phyloP scores from a whole-genome alignment of 805 yeast genomes.

The Hanseniaspora clermontiae region DNA sequence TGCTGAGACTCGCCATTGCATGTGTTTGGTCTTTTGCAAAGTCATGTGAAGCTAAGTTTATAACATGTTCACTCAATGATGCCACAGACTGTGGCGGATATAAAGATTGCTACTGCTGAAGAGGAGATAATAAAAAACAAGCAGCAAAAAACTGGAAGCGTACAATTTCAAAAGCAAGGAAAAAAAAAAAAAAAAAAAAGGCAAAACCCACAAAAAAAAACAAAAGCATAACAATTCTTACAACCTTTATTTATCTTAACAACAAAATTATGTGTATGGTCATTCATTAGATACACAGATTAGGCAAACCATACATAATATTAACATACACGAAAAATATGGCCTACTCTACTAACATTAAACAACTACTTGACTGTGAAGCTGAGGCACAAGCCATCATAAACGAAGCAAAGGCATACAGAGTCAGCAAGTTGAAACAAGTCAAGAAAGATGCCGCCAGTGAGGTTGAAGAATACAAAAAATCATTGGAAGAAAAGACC shows the following conservation, averaged over 20 bases:
- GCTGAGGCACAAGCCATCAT: conserved; percentile 95
- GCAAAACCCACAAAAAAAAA: neutral
- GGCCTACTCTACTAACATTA: conserved; percentile 26
- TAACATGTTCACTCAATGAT: too few species aligned
- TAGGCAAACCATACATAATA: neutral
- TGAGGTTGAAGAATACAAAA: conserved; percentile 79
- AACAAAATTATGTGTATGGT: too few species aligned
- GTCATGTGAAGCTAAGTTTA: too few species aligned
- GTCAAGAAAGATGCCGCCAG: conserved; percentile 86
- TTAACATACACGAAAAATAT: conserved; percentile 21
- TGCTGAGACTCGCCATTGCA: neutral
- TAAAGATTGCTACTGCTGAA: too few species aligned
- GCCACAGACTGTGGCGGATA: too few species aligned
- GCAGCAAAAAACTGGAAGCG: too few species aligned
- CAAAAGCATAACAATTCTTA: neutral
- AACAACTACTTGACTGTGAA: conserved; percentile 51
- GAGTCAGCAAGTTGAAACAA: conserved; percentile 69
- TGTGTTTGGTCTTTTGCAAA: too few species aligned
- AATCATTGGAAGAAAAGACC: conserved; percentile 15
- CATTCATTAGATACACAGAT: too few species aligned
- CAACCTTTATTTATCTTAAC: neutral
- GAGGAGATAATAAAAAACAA: too few species aligned
- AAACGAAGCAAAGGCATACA: conserved; percentile 78
- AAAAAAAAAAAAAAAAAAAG: neutral
- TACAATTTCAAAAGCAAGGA: too few species aligned